Base-by-base conservation (phyloP, 2,329 filamentous ascomycete genomes). In the Mycosphaerelloides madeirae region DNA sequence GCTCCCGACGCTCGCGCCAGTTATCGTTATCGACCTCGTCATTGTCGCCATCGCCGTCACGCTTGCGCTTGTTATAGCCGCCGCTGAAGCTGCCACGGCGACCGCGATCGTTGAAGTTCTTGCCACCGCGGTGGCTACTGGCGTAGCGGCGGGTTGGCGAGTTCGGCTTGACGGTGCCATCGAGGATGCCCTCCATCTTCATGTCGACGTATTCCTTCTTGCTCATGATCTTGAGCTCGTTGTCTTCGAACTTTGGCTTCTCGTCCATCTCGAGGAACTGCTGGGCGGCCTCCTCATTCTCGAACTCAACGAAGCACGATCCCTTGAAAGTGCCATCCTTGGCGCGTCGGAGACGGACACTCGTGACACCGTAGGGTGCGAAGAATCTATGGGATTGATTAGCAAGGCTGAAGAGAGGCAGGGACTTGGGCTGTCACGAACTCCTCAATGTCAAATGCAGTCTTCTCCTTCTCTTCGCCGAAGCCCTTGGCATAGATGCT, bases 401-500 rank as follows among this genome's bases (percentile, higher is more conserved):
- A 43, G 19, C 29, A 22, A 9, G 19, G 29, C 19, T 12, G 6
- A 29, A 29, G 2, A 14, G 6, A 20, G 15, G 3, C 13, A 32
- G 11, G 11, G 20, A n/a, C 28, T 28, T 14, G 22, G 14, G 29
- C 13, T 3, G 14, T 15, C 16, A 38, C 50, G 40, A 16, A 55
- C 49, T 82, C 82, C 73, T 98, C 93, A 45, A 98, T 84, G 53
- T 96, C 88, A 65, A 95, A 88, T 68, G 97, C 93, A 20, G 89
- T 91, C 49, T 80, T 83, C 9, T 84, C 76, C n/a, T 78, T 76
- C 69, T 95, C 90, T 34, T 85, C 79, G 34, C 89, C 89, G 60
- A 98, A 98, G 38, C 90, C 91, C 76, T 97, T 98, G 58, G 80
- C 88, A 67, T 98, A 98, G 63, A 95, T 79, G 59, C 83, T 91